These are phyloP conservation scores for Puccinia horiana DNA, from an alignment of 1,284 basidiomycete species.

Conservation along the genomic window DNA sequence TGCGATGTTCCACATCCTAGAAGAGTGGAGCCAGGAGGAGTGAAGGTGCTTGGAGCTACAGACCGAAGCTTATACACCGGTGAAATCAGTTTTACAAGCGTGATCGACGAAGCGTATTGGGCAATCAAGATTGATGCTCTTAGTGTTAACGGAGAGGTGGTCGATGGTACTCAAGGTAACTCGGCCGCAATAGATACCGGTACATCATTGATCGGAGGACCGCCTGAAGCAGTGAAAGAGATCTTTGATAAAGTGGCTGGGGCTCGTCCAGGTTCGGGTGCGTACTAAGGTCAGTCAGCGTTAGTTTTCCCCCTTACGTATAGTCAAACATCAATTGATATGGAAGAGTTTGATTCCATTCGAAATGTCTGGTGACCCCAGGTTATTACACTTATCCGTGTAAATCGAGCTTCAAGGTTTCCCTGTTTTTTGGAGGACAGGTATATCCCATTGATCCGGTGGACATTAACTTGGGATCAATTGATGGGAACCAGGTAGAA, in stretches of 20 bases:
- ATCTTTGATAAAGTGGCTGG: conserved; percentile 56
- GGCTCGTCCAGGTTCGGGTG: conserved; percentile 51
- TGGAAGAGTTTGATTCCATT: not conserved
- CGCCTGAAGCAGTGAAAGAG: conserved; percentile 52
- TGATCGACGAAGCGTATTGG: conserved; percentile 58
- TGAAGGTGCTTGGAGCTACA: conserved; percentile 57
- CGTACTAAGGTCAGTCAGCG: conserved; percentile 4
- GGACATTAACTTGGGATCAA: conserved; percentile 24
- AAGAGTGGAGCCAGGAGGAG: conserved; percentile 54
- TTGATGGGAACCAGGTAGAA: conserved; percentile 16
- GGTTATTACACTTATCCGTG: conserved; percentile 53
- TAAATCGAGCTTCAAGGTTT: conserved; percentile 54
- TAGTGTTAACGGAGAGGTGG: conserved; percentile 55
- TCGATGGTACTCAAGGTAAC: conserved; percentile 57
- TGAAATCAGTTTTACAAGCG: conserved; percentile 55
- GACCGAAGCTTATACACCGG: conserved; percentile 57
- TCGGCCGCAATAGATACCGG: conserved; percentile 60
- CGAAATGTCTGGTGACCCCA: conserved; percentile 49
- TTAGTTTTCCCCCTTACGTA: conserved; percentile 54
- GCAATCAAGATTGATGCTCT: conserved; percentile 55
- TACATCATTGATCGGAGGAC: conserved; percentile 60
- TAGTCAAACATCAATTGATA: conserved; percentile 27
- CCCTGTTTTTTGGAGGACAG: not conserved
- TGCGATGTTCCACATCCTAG: conserved; percentile 51
- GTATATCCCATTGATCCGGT: conserved; percentile 22